phyloP scores from a whole-genome alignment of 805 yeast genomes.

The Pichia insulana region DNA sequence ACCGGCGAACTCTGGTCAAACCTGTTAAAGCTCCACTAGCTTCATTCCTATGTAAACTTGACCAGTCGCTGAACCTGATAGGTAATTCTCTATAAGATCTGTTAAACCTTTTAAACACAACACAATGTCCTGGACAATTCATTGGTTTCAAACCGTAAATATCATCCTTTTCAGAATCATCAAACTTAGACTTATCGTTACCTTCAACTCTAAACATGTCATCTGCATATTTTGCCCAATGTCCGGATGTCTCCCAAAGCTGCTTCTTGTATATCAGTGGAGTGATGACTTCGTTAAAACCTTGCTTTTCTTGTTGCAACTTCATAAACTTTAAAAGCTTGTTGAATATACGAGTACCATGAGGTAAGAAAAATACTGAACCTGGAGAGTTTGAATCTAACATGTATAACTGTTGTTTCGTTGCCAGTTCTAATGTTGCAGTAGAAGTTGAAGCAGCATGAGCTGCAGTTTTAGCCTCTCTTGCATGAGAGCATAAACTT shows the following conservation, averaged over 20 bases:
- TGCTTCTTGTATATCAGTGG: conserved; percentile 79
- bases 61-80: conserved; percentile 76
- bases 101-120: conserved; percentile 66
- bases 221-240: conserved; percentile 89
- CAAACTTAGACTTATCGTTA: conserved; percentile 27
- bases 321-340: conserved; percentile 76
- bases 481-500: conserved; percentile 10
- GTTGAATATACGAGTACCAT: conserved; percentile 83
- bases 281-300: conserved; percentile 86
- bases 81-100: conserved; percentile 85
- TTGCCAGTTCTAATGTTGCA: conserved; percentile 38
- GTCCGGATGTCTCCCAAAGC: conserved; percentile 89
- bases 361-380: conserved; percentile 83
- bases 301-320: conserved; percentile 67
- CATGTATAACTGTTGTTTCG: conserved; percentile 66
- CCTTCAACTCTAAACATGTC: conserved; percentile 90
- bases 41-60: conserved; percentile 89
- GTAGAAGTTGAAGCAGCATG: conserved; percentile 23
- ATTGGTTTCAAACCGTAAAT: conserved; percentile 69
- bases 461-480: conserved; percentile 4
- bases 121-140: conserved; percentile 58
- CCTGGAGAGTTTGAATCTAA: conserved; percentile 85
- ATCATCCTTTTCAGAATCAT: conserved; percentile 31
- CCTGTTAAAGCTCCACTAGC: conserved; percentile 92
- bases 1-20: conserved; percentile 83